Evolutionary conservation across 2,329 filamentous ascomycete genomes (phyloP).

Genomic region (Ophiostoma populinum): DNA sequence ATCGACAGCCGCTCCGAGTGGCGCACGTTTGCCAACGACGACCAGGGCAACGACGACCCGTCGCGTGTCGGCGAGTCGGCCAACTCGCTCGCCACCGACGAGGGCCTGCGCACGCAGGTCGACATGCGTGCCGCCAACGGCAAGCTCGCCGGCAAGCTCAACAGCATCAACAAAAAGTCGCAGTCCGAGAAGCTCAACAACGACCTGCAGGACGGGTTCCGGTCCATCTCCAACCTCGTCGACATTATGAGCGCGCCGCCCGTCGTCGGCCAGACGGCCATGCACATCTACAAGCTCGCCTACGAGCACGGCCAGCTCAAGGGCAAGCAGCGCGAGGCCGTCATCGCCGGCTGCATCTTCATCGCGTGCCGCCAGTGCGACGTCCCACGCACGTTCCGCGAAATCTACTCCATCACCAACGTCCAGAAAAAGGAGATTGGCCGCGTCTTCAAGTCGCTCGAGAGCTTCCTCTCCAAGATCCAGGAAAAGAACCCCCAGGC

Average conservation of each 20-base stretch:
- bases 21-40: constrained; percentile 97
- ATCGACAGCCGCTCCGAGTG: constrained; percentile 95
- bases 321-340: constrained; percentile 82
- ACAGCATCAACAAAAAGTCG: constrained; percentile 16
- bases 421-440: constrained; percentile 97
- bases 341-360: constrained; percentile 94
- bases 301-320: constrained; percentile 90
- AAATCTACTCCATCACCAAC: constrained; percentile 84
- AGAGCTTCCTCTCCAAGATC: constrained; percentile 67
- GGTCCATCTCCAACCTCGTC: constrained; percentile 74
- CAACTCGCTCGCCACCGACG: constrained; percentile 46
- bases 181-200: constrained; percentile 14
- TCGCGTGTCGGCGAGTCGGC: constrained; percentile 93
- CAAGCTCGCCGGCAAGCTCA: constrained; percentile 13
- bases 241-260: constrained; percentile 70
- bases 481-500: constrained; percentile 41
- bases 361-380: constrained; percentile 85
- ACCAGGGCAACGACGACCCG: constrained; percentile 89
- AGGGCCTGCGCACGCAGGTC: constrained; percentile 13
- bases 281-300: constrained; percentile 87
- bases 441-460: constrained; percentile 81
- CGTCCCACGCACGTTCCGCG: constrained; percentile 77
- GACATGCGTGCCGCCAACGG: constrained; percentile 13
- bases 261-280: constrained; percentile 73
- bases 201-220: constrained; percentile 53